Conservation (phyloP, 306 rosid species). For the Sicyos edulis region DNA sequence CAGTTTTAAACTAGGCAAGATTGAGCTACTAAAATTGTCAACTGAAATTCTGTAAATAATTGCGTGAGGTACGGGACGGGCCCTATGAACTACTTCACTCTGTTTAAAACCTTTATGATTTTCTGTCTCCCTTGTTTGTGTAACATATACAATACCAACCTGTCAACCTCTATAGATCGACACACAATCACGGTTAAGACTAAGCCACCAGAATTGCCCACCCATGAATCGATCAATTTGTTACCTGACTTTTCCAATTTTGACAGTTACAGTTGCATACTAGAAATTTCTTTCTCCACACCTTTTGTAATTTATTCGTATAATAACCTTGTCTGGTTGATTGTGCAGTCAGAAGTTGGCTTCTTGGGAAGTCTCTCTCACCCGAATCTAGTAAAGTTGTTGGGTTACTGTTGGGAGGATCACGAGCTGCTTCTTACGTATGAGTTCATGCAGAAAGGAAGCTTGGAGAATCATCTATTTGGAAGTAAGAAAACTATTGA, state of each 20-base stretch:
- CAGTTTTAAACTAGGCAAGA: neutral
- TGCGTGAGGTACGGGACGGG: neutral
- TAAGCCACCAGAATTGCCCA: neutral
- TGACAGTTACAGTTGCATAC: neutral
- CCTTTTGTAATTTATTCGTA: neutral
- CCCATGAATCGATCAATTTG: neutral
- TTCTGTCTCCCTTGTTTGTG: neutral
- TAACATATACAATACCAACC: neutral
- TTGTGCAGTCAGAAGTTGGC: constrained; percentile 75
- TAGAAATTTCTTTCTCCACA: constrained; percentile 1
- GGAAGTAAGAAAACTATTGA: constrained; percentile 58
- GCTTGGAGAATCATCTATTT: constrained; percentile 86
- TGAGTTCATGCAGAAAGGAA: constrained; percentile 92
- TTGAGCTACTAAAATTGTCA: neutral
- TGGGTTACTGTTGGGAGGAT: constrained; percentile 86
- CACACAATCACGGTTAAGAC: neutral
- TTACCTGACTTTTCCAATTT: neutral
- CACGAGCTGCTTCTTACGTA: constrained; percentile 68
- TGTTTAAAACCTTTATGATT: neutral
- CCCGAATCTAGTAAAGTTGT: constrained; percentile 78
- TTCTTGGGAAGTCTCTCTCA: constrained; percentile 88
- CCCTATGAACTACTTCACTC: neutral
- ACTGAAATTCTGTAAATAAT: neutral
- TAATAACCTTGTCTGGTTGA: constrained; percentile 9
- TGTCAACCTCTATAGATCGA: neutral